A percentile compares a stretch with the other conserved stretches of the same genome.
Evolutionary conservation across 2,329 filamentous ascomycete species (phyloP).

Genomic region (Dactylellina haptotyla): DNA sequence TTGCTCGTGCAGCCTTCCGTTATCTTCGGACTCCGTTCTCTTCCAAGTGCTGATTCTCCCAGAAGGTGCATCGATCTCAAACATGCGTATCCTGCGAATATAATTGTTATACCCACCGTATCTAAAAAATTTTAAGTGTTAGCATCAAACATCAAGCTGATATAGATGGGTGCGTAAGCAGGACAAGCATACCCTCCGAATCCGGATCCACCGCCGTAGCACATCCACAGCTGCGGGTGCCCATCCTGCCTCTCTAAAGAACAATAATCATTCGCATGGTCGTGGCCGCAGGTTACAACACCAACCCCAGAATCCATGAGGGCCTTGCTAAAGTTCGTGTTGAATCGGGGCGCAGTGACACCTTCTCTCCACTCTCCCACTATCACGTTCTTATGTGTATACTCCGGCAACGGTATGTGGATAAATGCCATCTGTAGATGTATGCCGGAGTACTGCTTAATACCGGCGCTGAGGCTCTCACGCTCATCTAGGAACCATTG

Average conservation of each 20-base stretch:
- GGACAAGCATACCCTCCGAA: constrained; percentile 76
- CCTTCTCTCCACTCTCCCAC: constrained; percentile 82
- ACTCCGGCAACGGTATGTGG: constrained; percentile 94
- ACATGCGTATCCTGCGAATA: constrained; percentile 83
- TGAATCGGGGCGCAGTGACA: constrained; percentile 87
- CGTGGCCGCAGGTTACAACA: constrained; percentile 75
- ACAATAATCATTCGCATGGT: constrained; percentile 98
- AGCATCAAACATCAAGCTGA: background rate
- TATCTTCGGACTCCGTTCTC: constrained; percentile 74
- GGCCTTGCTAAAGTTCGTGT: constrained; percentile 91
- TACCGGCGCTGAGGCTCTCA: constrained; percentile 76
- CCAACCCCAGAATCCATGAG: constrained; percentile 81
- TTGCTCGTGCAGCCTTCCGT: constrained; percentile 70
- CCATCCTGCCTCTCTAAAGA: constrained; percentile 71
- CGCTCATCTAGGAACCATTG: constrained; percentile 90
- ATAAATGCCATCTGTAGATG: constrained; percentile 98
- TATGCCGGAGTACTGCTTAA: constrained; percentile 85
- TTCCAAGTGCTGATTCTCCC: constrained; percentile 93
- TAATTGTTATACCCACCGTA: constrained; percentile 88
- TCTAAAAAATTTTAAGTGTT: constrained; percentile 18
- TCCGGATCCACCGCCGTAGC: constrained; percentile 89
- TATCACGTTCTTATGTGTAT: constrained; percentile 68
- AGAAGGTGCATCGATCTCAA: constrained; percentile 91
- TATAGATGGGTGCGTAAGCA: background rate
- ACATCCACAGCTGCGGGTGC: constrained; percentile 84